Evolutionary conservation across 257 asterid species (phyloP).

Genomic region (Scutellaria baicalensis): DNA sequence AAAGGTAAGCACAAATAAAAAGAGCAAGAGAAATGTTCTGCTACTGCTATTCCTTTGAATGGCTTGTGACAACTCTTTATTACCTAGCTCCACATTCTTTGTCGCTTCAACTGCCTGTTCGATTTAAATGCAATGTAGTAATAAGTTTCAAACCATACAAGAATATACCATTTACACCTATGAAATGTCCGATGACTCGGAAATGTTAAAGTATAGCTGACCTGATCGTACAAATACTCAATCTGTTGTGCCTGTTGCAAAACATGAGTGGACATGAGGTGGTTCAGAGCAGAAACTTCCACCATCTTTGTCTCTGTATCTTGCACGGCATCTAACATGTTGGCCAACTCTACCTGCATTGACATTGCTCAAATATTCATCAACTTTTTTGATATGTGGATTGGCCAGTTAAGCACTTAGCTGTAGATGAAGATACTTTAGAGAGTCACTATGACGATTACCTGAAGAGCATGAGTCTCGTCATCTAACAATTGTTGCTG

Average conservation of each 20-base stretch:
- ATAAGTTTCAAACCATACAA: neutral
- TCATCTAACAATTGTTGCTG: slow-evolving; percentile 76
- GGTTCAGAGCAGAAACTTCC: slow-evolving; percentile 92
- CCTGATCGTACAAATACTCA: slow-evolving; percentile 80
- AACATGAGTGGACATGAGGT: slow-evolving; percentile 95
- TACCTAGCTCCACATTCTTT: slow-evolving; percentile 79
- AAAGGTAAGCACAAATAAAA: slow-evolving; percentile 69
- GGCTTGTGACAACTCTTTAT: slow-evolving; percentile 80
- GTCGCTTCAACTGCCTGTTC: slow-evolving; percentile 90
- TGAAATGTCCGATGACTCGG: neutral
- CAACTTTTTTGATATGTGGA: neutral
- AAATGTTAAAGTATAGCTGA: slow-evolving; percentile 14
- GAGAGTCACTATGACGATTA: slow-evolving; percentile 12
- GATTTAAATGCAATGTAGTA: neutral
- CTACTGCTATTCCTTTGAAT: slow-evolving; percentile 82
- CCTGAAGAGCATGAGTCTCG: slow-evolving; percentile 94
- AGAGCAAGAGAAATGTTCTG: slow-evolving; percentile 87
- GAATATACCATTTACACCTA: neutral
- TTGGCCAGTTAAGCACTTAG: neutral
- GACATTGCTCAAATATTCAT: neutral
- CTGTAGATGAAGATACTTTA: neutral
- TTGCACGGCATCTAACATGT: slow-evolving; percentile 83
- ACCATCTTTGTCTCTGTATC: slow-evolving; percentile 91
- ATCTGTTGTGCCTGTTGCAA: slow-evolving; percentile 91
- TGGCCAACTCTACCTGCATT: slow-evolving; percentile 68